Evolutionary conservation across 1,284 basidiomycete genomes (phyloP).

Genomic region (Cryptococcus amylolentus): DNA sequence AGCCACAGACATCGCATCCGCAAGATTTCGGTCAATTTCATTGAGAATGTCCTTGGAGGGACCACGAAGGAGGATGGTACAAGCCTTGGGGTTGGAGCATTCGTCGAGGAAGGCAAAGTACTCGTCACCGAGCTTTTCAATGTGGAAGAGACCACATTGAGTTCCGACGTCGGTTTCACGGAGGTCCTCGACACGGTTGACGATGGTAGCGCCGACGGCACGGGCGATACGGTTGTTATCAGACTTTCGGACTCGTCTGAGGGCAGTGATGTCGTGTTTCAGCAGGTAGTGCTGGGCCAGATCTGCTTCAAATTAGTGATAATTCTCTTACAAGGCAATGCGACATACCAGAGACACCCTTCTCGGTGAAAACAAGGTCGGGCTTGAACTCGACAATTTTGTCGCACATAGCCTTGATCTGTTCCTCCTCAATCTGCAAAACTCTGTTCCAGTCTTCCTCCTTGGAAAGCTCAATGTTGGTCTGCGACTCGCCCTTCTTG

Average conservation of each 20-base stretch:
- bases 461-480: constrained; percentile 96
- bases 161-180: constrained; percentile 89
- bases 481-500: constrained; percentile 98
- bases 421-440: constrained; percentile 95
- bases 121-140: constrained; percentile 98
- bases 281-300: constrained; percentile 89
- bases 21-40: constrained; percentile 95
- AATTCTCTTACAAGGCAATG: not conserved
- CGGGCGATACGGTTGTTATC: constrained; percentile 99
- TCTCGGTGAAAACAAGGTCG: constrained; percentile 93
- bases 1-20: constrained; percentile 96
- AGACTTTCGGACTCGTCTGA: constrained; percentile 93
- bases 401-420: constrained; percentile 84
- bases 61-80: constrained; percentile 96
- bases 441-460: constrained; percentile 91
- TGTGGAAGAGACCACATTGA: constrained; percentile 87
- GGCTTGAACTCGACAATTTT: constrained; percentile 91
- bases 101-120: constrained; percentile 96
- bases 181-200: constrained; percentile 94
- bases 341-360: constrained; percentile 82
- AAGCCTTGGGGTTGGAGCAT: constrained; percentile 91
- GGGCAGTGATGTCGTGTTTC: constrained; percentile 84
- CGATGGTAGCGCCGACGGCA: constrained; percentile 91
- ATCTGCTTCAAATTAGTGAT: constrained; percentile 54
- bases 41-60: constrained; percentile 98